Conservation (phyloP, 352 stramenopile genomes). For the Phytophthora capsici region DNA sequence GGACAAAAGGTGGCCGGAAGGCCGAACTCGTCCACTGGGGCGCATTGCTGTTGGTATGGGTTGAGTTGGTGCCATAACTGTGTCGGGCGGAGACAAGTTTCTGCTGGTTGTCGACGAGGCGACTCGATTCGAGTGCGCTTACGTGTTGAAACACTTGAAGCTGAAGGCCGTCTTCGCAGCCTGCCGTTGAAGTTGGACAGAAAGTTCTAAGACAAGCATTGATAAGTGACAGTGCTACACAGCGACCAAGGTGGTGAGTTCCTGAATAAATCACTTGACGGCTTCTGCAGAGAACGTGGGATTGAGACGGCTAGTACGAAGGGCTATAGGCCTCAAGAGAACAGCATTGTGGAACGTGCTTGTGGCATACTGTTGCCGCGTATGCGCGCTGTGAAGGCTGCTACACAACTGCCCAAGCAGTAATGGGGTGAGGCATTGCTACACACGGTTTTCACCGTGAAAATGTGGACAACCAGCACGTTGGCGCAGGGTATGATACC, state of each 20-base stretch:
- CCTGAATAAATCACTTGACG: conserved; percentile 4
- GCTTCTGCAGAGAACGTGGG: conserved; percentile 4
- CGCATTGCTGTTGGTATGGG: conserved; percentile 7
- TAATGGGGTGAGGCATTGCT: conserved; percentile 20
- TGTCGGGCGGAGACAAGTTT: too few relatives aligned
- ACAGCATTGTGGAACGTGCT: conserved; percentile 22
- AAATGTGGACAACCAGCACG: conserved; percentile 12
- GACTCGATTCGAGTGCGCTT: not conserved
- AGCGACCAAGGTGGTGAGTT: conserved; percentile 26
- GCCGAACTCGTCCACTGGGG: not conserved
- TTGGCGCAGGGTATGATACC: conserved; percentile 9
- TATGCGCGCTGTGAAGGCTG: not conserved
- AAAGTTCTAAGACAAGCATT: conserved; percentile 2
- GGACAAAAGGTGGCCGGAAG: not conserved
- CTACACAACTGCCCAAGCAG: conserved; percentile 16
- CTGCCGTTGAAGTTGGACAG: conserved; percentile 11
- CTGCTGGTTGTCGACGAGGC: too few relatives aligned
- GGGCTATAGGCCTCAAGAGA: conserved; percentile 27
- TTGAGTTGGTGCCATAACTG: not conserved
- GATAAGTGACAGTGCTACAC: conserved; percentile 4
- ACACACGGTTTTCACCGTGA: conserved; percentile 18
- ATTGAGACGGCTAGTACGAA: conserved; percentile 22
- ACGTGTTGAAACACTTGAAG: not conserved
- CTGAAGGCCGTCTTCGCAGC: not conserved
- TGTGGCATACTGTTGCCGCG: not conserved